Conservation (phyloP, 2,329 filamentous ascomycete species). For the Geosmithia putterillii region DNA sequence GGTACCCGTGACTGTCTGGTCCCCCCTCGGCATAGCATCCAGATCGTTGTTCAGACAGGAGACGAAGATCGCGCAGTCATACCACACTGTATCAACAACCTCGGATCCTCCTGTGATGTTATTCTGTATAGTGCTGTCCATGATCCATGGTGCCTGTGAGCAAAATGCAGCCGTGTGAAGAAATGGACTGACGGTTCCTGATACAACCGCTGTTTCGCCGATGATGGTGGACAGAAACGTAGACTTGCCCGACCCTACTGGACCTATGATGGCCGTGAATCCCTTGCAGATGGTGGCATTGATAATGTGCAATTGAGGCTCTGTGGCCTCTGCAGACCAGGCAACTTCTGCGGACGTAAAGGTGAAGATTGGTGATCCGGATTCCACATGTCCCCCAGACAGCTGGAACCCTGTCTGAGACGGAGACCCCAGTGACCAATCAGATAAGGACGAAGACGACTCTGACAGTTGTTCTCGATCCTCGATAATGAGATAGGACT, state of each 20-base stretch:
- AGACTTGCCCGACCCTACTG: conserved; percentile 22
- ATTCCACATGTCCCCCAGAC: too few species aligned
- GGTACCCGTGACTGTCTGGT: conserved; percentile 19
- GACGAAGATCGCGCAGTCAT: conserved; percentile 12
- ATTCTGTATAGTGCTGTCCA: conserved; percentile 17
- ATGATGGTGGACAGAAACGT: conserved; percentile 18
- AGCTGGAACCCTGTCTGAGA: too few species aligned
- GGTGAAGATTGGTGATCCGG: too few species aligned
- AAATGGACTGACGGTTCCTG: conserved; percentile 10
- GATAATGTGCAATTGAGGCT: too few species aligned
- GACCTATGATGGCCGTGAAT: conserved; percentile 20
- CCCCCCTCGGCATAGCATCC: conserved; percentile 14
- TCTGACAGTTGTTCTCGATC: too few species aligned
- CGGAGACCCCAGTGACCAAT: too few species aligned
- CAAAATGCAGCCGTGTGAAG: conserved; percentile 11
- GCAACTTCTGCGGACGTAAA: too few species aligned
- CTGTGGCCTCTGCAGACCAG: too few species aligned
- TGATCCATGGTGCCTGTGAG: conserved; percentile 12
- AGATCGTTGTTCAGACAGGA: conserved; percentile 13
- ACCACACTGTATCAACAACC: conserved; percentile 14
- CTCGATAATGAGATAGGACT: too few species aligned
- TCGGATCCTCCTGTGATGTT: conserved; percentile 17
- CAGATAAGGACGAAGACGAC: too few species aligned
- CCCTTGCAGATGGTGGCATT: neutral
- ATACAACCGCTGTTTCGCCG: conserved; percentile 11